phyloP scores from a whole-genome alignment of 495 filamentous ascomycete genomes.

The Penicillium macrosclerotiorum region DNA sequence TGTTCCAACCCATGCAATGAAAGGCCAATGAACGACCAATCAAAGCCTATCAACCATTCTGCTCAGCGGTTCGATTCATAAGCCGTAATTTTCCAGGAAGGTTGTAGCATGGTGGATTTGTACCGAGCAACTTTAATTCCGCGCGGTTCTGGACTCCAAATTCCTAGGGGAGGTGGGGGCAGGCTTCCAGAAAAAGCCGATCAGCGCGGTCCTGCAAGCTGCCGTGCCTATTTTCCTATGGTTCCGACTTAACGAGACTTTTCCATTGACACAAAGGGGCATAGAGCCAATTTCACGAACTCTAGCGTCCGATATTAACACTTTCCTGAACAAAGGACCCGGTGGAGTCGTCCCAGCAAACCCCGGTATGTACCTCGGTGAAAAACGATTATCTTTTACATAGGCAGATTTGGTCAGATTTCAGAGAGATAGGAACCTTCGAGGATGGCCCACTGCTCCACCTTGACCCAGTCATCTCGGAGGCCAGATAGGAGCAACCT shows the following conservation, averaged over 20 bases:
- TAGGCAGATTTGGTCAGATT: slow-evolving; percentile 18
- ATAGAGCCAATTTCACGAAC: slow-evolving; percentile 4
- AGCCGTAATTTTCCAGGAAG: background rate
- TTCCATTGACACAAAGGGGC: background rate
- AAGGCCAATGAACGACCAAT: no score
- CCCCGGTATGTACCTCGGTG: slow-evolving; percentile 2
- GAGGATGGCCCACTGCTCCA: slow-evolving; percentile 10
- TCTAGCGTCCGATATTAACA: background rate
- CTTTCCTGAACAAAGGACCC: background rate
- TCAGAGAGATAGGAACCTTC: slow-evolving; percentile 8
- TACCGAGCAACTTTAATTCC: background rate
- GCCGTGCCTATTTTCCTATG: background rate
- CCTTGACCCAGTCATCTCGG: slow-evolving; percentile 12
- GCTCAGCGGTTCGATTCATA: no score
- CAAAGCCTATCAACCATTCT: no score
- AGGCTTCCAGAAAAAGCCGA: slow-evolving; percentile 7
- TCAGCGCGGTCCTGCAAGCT: slow-evolving; percentile 7
- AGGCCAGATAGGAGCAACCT: slow-evolving; percentile 4
- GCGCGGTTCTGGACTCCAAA: background rate
- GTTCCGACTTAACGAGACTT: background rate
- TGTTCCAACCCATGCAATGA: no score
- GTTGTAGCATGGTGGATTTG: background rate
- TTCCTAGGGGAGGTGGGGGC: background rate
- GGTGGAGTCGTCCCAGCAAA: background rate
- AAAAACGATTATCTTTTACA: slow-evolving; percentile 13